phyloP scores from a whole-genome alignment of 352 stramenopile genomes.

The Phytophthora ohioensis region DNA sequence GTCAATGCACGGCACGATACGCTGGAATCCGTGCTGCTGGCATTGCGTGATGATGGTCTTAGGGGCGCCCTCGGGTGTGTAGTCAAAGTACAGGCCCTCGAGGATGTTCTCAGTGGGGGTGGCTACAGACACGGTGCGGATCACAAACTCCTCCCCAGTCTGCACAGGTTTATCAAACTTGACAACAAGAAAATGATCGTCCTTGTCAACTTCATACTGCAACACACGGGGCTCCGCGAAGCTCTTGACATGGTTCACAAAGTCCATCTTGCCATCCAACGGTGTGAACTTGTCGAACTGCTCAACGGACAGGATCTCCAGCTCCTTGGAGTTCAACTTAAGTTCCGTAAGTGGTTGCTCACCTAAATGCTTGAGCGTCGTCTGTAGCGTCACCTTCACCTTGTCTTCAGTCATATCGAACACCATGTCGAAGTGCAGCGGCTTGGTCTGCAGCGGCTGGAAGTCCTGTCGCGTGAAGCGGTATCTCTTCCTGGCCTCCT shows the following conservation, averaged over 20 bases:
- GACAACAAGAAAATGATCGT: slow-evolving; percentile 76
- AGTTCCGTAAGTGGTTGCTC: slow-evolving; percentile 52
- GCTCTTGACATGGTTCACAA: slow-evolving; percentile 68
- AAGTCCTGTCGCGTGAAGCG: slow-evolving; percentile 80
- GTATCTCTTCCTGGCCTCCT: slow-evolving; percentile 62
- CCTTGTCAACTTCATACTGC: slow-evolving; percentile 62
- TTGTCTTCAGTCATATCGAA: slow-evolving; percentile 76
- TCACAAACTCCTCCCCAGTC: slow-evolving; percentile 70
- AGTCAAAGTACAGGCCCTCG: slow-evolving; percentile 83
- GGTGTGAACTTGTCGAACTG: slow-evolving; percentile 57
- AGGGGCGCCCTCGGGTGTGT: slow-evolving; percentile 67
- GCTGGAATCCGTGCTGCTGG: slow-evolving; percentile 84
- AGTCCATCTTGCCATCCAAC: slow-evolving; percentile 50
- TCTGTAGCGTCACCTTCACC: slow-evolving; percentile 75
- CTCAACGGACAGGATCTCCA: slow-evolving; percentile 71
- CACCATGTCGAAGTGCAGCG: slow-evolving; percentile 84
- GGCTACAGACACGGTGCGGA: slow-evolving; percentile 70
- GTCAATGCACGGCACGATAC: slow-evolving; percentile 81
- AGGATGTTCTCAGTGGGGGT: slow-evolving; percentile 82
- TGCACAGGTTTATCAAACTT: slow-evolving; percentile 63
- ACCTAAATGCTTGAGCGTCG: slow-evolving; percentile 66
- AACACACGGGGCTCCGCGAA: slow-evolving; percentile 52
- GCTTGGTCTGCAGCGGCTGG: slow-evolving; percentile 65
- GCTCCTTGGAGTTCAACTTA: slow-evolving; percentile 81
- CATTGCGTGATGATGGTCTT: slow-evolving; percentile 88